Evolutionary conservation across 225 moss, liverwort and hornwort genomes (phyloP), one percentile per base, ranked within the genome.

Genomic region (Takakia lepidozioides): DNA sequence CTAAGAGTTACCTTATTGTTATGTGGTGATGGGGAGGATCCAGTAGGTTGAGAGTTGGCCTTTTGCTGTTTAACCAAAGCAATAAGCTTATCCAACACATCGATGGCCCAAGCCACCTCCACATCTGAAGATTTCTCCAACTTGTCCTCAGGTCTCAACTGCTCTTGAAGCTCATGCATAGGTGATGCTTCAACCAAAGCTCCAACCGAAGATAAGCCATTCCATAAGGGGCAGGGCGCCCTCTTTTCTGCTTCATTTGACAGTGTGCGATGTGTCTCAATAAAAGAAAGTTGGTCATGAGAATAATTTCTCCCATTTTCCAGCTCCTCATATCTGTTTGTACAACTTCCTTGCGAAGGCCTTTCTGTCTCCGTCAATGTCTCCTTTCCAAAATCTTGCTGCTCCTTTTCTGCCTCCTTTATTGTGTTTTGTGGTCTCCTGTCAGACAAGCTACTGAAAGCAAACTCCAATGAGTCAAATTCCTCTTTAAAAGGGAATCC

Each of bases 91-190:
- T 74, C 65, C 10, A 79, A 73, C 15, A 25, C 38, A 30, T 43
- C 38, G 43, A 79, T 66, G 59, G 79, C 79, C 74, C 70, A 79
- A 23, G 57, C 44, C 57, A 79, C 79, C 42, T 79, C 79, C 3
- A 70, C 69, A 29, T 79, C 79, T 20, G 53, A 37, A 47, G 66
- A 26, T 4, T 16, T 28, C 43, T 32, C 32, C 11, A 11, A 11
- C 11, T 32, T 11, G 11, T 32, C 32, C 7, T 32, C 32, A 6
- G 32, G 32, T 32, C 32, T 32, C 32, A 32, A 11, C 32, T 32
- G 8, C 11, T 32, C 0, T 32, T 32, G 8, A 32, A 32, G 32
- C 0, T 7, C 11, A 32, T 32, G 32, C 32, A 32, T 11, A 32
- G 32, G 32, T 32, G 32, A 32, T 6, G 32, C 32, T 32, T 32